A percentile compares a stretch with the other conserved stretches of the same genome.
Conservation (phyloP, 225 moss, liverwort and hornwort species). For the Sphagnum tenellum region DNA sequence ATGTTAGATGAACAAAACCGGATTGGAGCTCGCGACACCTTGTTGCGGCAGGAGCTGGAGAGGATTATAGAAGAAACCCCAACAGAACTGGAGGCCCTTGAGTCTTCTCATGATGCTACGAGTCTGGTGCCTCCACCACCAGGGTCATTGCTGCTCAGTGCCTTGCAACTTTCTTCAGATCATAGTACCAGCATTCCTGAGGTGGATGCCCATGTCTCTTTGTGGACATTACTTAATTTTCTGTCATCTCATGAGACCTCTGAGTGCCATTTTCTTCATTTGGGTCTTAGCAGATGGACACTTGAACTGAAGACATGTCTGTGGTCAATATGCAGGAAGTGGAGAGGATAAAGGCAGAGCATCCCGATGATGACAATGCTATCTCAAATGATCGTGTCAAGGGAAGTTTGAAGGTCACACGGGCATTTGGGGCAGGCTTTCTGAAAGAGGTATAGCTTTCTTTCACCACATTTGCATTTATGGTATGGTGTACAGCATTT, state of each 20-base stretch:
- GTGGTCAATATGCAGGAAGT: constrained; percentile 56
- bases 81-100: constrained; percentile 77
- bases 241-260: not conserved
- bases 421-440: constrained; percentile 97
- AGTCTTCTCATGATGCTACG: constrained; percentile 49
- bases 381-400: constrained; percentile 95
- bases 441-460: constrained; percentile 68
- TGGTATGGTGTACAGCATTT: not conserved
- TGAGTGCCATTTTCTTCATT: not conserved
- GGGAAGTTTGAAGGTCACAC: constrained; percentile 93
- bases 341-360: constrained; percentile 71
- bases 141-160: constrained; percentile 66
- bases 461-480: not conserved
- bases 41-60: constrained; percentile 82
- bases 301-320: not conserved
- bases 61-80: constrained; percentile 97
- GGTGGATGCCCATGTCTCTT: constrained; percentile 30
- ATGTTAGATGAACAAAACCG: constrained; percentile 55
- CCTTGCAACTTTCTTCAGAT: constrained; percentile 89
- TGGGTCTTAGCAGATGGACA: not conserved
- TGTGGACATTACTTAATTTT: not conserved
- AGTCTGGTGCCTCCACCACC: constrained; percentile 38
- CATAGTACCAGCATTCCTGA: constrained; percentile 93
- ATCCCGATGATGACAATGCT: constrained; percentile 72
- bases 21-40: constrained; percentile 74